These are phyloP conservation scores for Lepidium didymum DNA, from an alignment of 345 rosid species.

Conservation along the genomic window DNA sequence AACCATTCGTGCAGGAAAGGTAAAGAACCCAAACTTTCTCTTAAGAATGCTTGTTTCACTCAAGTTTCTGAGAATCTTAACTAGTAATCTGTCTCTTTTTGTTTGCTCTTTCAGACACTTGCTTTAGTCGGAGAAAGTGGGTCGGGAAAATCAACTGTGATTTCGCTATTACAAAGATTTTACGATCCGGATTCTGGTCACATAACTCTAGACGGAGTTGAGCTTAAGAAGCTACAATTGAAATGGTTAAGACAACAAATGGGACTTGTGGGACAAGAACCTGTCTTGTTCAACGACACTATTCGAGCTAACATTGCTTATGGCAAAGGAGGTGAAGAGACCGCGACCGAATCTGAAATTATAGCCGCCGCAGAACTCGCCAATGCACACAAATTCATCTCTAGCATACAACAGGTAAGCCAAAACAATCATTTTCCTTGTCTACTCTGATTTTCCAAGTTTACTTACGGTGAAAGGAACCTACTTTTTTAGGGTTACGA, in stretches of 20 bases:
- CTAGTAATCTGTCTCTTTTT: neutral
- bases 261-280: slow-evolving; percentile 76
- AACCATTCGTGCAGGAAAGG: slow-evolving; percentile 56
- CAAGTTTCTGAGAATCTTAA: neutral
- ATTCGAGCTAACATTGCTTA: slow-evolving; percentile 65
- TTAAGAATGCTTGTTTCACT: neutral
- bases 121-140: slow-evolving; percentile 86
- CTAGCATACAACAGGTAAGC: slow-evolving; percentile 42
- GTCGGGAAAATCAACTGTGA: slow-evolving; percentile 64
- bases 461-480: neutral
- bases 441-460: neutral
- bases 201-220: slow-evolving; percentile 56
- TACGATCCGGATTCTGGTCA: slow-evolving; percentile 58
- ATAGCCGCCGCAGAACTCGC: slow-evolving; percentile 59
- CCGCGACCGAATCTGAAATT: slow-evolving; percentile 48
- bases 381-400: slow-evolving; percentile 63
- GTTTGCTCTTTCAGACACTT: slow-evolving; percentile 50
- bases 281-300: slow-evolving; percentile 53
- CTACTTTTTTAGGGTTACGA: slow-evolving; percentile 46
- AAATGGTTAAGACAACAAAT: slow-evolving; percentile 72
- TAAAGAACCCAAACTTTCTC: slow-evolving; percentile 4
- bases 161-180: slow-evolving; percentile 58
- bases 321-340: slow-evolving; percentile 49
- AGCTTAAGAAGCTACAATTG: slow-evolving; percentile 43
- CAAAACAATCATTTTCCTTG: no score